A percentile compares a stretch with the other conserved stretches of the same genome.
Evolutionary conservation across 1,284 basidiomycete genomes (phyloP).

Genomic region (Mycena citricolor): DNA sequence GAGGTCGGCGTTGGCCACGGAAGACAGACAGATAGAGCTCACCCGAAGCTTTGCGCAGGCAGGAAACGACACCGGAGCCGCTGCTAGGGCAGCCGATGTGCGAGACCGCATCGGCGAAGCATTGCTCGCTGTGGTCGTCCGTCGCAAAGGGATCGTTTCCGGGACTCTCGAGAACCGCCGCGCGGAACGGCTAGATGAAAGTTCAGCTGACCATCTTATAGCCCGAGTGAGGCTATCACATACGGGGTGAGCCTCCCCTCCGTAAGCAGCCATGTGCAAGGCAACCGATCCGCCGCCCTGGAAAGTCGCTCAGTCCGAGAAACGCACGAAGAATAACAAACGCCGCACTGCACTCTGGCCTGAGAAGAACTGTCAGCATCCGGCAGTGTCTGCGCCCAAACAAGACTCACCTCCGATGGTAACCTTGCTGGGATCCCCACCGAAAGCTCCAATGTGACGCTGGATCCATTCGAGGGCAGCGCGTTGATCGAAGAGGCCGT

Average conservation of each 20-base stretch:
- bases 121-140: constrained; percentile 13
- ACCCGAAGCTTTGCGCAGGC: constrained; percentile 18
- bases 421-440: constrained; percentile 42
- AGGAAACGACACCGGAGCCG: constrained; percentile 10
- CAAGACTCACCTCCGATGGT: constrained; percentile 42
- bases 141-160: constrained; percentile 21
- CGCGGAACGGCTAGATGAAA: constrained; percentile 19
- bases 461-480: constrained; percentile 50
- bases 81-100: constrained; percentile 16
- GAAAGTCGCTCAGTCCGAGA: not conserved
- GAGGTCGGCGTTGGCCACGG: not conserved
- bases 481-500: constrained; percentile 48
- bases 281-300: constrained; percentile 36
- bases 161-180: constrained; percentile 22
- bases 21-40: not conserved
- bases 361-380: constrained; percentile 2
- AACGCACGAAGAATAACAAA: not conserved
- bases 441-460: constrained; percentile 42
- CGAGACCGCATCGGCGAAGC: constrained; percentile 18
- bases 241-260: constrained; percentile 30
- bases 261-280: constrained; percentile 44
- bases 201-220: not conserved
- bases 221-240: not conserved
- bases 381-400: not conserved
- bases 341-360: too few relatives aligned